These are phyloP conservation scores for Iris macrosiphon DNA, from an alignment of 106 monocot species.

Conservation along the genomic window DNA sequence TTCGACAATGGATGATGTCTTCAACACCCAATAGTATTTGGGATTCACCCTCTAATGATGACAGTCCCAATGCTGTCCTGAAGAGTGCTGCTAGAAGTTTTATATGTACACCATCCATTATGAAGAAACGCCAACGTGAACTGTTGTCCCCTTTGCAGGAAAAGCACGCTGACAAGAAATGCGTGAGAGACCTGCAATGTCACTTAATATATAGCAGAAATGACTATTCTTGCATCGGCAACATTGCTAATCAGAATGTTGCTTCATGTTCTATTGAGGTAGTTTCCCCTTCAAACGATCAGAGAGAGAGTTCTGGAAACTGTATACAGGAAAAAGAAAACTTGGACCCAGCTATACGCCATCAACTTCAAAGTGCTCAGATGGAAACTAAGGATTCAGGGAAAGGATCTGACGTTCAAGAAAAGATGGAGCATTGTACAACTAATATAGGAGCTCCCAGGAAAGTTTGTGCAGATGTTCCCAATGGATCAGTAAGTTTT, in stretches of 20 bases:
- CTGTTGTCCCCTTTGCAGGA: constrained; percentile 71
- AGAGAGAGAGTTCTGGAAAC: constrained; percentile 12
- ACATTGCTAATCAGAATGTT: constrained; percentile 6
- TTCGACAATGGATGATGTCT: constrained; percentile 78
- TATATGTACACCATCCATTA: constrained; percentile 65
- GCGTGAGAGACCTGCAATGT: constrained; percentile 55
- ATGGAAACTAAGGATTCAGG: background rate
- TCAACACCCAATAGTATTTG: constrained; percentile 50
- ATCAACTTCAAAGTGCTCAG: constrained; percentile 6
- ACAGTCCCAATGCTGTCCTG: constrained; percentile 49
- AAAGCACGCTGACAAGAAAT: constrained; percentile 44
- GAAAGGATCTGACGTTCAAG: constrained; percentile 8
- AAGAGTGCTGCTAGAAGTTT: constrained; percentile 80
- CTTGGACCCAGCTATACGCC: background rate
- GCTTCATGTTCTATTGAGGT: constrained; percentile 11
- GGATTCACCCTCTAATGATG: constrained; percentile 64
- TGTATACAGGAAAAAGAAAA: constrained; percentile 20
- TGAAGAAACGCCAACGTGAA: constrained; percentile 84
- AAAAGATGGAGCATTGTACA: background rate
- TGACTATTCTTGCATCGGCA: constrained; percentile 10
- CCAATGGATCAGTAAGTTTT: constrained; percentile 10
- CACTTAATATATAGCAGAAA: constrained; percentile 39
- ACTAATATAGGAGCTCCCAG: background rate
- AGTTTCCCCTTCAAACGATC: constrained; percentile 17
- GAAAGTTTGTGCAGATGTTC: constrained; percentile 2